Conservation (phyloP, 139 green algal genomes). For the Chlamydomonas incerta region DNA sequence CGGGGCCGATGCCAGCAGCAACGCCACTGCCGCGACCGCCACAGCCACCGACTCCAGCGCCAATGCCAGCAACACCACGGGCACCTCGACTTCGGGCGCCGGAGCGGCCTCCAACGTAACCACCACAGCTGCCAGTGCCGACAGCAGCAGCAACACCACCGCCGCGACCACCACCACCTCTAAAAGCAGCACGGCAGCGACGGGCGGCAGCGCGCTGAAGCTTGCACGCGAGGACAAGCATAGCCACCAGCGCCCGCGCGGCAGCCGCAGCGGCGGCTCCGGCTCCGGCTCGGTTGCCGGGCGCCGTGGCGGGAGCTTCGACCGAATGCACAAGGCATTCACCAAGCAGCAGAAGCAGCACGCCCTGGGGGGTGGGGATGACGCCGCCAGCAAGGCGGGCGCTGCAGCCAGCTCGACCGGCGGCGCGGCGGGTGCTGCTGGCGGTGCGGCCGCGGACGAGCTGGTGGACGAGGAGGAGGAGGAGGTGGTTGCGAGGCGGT, state of each 20-base stretch:
- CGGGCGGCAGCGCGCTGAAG: no score
- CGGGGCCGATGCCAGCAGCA: background rate
- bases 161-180: background rate
- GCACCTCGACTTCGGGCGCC: no score
- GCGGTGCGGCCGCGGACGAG: background rate
- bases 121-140: background rate
- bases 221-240: no score
- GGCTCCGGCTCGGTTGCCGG: no score
- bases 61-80: background rate
- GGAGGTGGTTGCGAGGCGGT: background rate
- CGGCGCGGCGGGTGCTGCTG: background rate
- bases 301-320: background rate
- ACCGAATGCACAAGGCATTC: background rate
- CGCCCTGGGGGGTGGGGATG: background rate
- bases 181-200: background rate
- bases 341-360: background rate
- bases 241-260: no score
- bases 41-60: background rate
- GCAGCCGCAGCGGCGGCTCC: no score
- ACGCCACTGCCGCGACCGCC: background rate
- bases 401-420: background rate
- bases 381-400: background rate
- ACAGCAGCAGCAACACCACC: no score
- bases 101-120: no score
- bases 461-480: constrained; percentile 19